These are phyloP conservation scores for Chiua sp. DNA, from an alignment of 1,284 basidiomycete species.

Conservation along the genomic window DNA sequence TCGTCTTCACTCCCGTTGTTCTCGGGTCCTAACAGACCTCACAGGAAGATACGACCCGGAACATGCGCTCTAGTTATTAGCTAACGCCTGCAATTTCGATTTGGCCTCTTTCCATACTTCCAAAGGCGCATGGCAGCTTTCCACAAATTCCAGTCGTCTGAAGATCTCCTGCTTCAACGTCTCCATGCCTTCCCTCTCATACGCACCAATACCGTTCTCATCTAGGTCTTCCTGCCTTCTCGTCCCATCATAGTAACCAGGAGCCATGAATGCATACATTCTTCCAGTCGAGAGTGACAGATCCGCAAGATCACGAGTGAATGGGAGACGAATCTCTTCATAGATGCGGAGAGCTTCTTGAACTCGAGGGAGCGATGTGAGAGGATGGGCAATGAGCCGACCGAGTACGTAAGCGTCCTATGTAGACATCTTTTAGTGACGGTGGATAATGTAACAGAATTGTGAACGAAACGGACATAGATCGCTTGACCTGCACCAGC, in stretches of 20 bases:
- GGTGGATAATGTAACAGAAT: not conserved
- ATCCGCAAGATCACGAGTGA: conserved; percentile 13
- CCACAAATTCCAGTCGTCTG: conserved; percentile 8
- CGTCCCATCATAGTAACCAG: conserved; percentile 29
- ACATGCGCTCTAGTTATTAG: too few relatives aligned
- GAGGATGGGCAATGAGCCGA: conserved; percentile 35
- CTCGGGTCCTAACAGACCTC: too few relatives aligned
- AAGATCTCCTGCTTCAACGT: conserved; percentile 4
- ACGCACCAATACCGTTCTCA: conserved; percentile 13
- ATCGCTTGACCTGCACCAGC: conserved; percentile 38
- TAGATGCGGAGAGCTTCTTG: conserved; percentile 35
- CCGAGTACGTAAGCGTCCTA: conserved; percentile 45
- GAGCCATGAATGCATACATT: conserved; percentile 17
- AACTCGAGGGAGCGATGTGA: conserved; percentile 21
- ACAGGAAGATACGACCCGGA: too few relatives aligned
- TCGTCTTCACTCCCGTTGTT: too few relatives aligned
- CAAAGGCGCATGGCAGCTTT: not conserved
- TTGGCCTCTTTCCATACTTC: conserved; percentile 17
- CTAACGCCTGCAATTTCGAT: not conserved
- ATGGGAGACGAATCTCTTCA: conserved; percentile 34
- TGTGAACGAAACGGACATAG: conserved; percentile 25
- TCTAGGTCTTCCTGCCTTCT: conserved; percentile 11
- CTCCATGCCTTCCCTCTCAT: conserved; percentile 21
- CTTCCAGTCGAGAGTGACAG: conserved; percentile 15
- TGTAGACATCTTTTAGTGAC: not conserved